Evolutionary conservation across 2,329 filamentous ascomycete species (phyloP), one percentile per base, ranked within the genome.

Genomic region (Lasiodiplodia gonubiensis): DNA sequence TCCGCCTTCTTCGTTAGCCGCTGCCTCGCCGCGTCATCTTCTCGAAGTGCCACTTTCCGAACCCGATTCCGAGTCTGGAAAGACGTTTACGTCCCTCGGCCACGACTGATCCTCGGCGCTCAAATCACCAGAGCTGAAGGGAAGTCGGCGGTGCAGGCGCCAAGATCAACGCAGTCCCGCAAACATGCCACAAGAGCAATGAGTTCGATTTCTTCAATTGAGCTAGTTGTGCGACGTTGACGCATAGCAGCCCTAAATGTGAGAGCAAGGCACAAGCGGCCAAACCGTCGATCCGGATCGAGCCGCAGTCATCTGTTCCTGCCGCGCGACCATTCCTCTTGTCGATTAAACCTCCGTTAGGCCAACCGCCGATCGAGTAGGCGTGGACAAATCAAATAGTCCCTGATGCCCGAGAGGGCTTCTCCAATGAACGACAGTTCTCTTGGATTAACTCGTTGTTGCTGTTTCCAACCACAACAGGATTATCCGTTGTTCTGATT

Each of bases 1-100:
- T 63, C 30, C 42, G 42, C 59, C 42, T 51, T 63, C 10, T 37
- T 27, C 14, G 4, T 11, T 51, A 63, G 46, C n/a, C 42, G 30
- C 57, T 63, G 59, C 59, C 59, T 63, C 30, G 30, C 59, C 42
- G 57, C 59, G 46, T 61, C 57, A 49, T 33, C 25, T 25, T n/a
- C 18, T 14, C 30, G 35, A 23, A 23, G n/a, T 25, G 23, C 8
- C 23, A 18, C 16, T 30, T 30, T 16, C 37, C 10, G 54, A 7
- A 23, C 35, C 37, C 30, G 14, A 21, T n/a, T n/a, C 10, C 18
- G n/a, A 39, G 30, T 10, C 27, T 18, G 51, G 3, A 16, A 12
- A 53, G 27, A n/a, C 21, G 27, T 14, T 3, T 4, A 52, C 23
- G 21, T 10, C 8, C 7, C 7, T 46, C 42, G 3, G 42, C 16